A percentile compares a stretch with the other conserved stretches of the same genome.
Evolutionary conservation across 2,329 filamentous ascomycete genomes (phyloP).

Genomic region (Apiospora saccharicola): DNA sequence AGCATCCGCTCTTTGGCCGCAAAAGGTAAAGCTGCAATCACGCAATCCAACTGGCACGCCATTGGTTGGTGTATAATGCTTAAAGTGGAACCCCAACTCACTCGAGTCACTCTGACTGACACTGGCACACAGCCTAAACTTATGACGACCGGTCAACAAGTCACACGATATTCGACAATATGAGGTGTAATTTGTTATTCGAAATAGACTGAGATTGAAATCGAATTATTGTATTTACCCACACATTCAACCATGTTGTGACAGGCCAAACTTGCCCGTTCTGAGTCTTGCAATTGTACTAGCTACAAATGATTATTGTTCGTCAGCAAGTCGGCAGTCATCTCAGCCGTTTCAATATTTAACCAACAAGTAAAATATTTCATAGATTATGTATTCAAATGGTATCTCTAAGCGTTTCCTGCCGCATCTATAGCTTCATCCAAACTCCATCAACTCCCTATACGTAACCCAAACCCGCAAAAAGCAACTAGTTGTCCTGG

Average conservation of each 20-base stretch:
- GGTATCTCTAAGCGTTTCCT: conserved; percentile 13
- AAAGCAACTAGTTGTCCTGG: not conserved
- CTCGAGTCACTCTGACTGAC: not conserved
- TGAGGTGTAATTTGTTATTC: not conserved
- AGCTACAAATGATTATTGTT: no score
- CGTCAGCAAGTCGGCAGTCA: no score
- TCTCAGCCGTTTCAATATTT: not conserved
- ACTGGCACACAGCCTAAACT: not conserved
- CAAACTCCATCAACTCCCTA: not conserved
- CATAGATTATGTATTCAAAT: conserved; percentile 2
- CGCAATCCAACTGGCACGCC: conserved; percentile 18
- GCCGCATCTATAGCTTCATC: not conserved
- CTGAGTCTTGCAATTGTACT: not conserved
- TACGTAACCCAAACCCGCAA: not conserved
- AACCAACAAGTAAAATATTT: not conserved
- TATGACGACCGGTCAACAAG: not conserved
- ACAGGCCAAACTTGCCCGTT: not conserved
- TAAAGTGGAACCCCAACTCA: conserved; percentile 5
- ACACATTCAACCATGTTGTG: not conserved
- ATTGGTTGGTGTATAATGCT: not conserved
- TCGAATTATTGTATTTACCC: no score
- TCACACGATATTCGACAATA: not conserved
- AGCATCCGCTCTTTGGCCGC: conserved; percentile 18
- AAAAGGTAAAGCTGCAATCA: conserved; percentile 13
- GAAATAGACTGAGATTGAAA: not conserved